A percentile compares a stretch with the other conserved stretches of the same genome.
Conservation (phyloP, 495 filamentous ascomycete species). For the Chaetomium cochliodes region DNA sequence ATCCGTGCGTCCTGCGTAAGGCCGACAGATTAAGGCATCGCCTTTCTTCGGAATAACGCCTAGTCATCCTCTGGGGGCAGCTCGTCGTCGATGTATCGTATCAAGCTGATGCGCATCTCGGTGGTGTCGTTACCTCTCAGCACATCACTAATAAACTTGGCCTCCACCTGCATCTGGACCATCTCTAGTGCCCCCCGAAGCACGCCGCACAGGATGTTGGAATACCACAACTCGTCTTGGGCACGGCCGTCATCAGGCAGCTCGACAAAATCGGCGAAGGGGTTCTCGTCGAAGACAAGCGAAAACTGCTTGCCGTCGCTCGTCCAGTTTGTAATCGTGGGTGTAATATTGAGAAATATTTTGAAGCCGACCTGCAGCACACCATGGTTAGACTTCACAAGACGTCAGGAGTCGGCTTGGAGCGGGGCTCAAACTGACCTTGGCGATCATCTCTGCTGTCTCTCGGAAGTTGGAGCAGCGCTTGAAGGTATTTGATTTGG, state of each 20-base stretch:
- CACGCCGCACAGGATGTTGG: constrained; percentile 93
- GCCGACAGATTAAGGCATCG: neutral
- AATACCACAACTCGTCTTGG: constrained; percentile 97
- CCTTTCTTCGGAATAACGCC: neutral
- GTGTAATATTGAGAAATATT: constrained; percentile 98
- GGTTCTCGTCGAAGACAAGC: constrained; percentile 94
- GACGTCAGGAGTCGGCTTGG: neutral
- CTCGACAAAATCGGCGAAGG: constrained; percentile 95
- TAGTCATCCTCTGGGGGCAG: constrained; percentile 94
- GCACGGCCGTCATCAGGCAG: constrained; percentile 92
- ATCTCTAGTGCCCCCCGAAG: constrained; percentile 90
- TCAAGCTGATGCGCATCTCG: constrained; percentile 90
- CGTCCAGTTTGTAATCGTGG: constrained; percentile 91
- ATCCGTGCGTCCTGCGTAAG: neutral
- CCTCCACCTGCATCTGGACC: constrained; percentile 99
- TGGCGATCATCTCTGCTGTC: constrained; percentile 93
- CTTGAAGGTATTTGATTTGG: constrained; percentile 79
- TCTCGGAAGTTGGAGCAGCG: constrained; percentile 91
- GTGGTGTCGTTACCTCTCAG: constrained; percentile 92
- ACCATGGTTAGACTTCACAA: neutral
- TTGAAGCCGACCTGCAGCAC: constrained; percentile 86
- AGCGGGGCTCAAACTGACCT: constrained; percentile 53
- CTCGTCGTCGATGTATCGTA: constrained; percentile 96
- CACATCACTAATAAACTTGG: constrained; percentile 93
- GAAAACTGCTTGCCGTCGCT: constrained; percentile 95